phyloP scores from a whole-genome alignment of 192 early-diverging fungal genomes.

The Coemansia aciculifera region DNA sequence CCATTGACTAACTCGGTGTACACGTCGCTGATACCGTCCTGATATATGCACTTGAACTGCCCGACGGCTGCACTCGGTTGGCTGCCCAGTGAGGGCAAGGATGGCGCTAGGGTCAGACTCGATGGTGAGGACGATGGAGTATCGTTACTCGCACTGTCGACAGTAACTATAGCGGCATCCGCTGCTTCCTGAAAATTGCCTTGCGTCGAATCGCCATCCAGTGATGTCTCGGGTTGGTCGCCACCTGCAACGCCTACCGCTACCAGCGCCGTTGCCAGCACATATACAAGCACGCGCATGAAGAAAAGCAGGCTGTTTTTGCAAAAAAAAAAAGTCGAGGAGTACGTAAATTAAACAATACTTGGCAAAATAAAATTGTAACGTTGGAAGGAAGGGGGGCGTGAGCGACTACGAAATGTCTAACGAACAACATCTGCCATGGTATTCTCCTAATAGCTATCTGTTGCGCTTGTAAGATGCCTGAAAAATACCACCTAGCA shows the following conservation, averaged over 20 bases:
- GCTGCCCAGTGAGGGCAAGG: background rate
- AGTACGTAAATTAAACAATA: background rate
- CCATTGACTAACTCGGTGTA: conserved; percentile 18
- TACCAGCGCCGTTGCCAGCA: conserved; percentile 8
- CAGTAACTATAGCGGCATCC: background rate
- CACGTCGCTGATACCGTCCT: conserved; percentile 24
- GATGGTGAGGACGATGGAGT: background rate
- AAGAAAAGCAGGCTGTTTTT: background rate
- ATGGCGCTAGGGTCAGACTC: background rate
- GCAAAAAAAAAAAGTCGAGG: background rate
- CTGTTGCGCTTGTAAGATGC: background rate
- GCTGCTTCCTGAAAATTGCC: background rate
- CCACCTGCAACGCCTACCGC: background rate
- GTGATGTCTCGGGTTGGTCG: background rate
- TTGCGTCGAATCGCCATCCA: background rate
- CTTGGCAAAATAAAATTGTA: background rate
- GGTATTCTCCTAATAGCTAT: background rate
- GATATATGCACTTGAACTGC: conserved; percentile 18
- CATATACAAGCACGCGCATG: conserved; percentile 10
- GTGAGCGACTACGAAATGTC: background rate
- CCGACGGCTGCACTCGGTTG: background rate
- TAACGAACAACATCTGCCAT: background rate
- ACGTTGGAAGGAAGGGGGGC: background rate
- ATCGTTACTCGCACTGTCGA: conserved; percentile 2
- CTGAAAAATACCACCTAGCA: conserved; percentile 7